Conservation (phyloP, 2,329 filamentous ascomycete species). For the Sclerotinia nivalis region DNA sequence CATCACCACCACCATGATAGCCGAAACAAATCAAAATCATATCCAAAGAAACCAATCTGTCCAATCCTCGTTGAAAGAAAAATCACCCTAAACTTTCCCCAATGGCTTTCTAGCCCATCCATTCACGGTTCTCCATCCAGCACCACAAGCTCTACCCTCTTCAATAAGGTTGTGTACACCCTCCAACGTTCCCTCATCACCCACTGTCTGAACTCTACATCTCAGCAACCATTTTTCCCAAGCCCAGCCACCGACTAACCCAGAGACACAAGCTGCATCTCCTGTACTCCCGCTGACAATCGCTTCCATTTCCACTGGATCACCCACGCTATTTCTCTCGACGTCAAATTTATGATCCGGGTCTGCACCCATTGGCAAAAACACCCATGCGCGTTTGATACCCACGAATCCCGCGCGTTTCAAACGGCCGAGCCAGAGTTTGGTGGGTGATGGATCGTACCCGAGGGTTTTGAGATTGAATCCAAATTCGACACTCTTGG, state of each 20-base stretch:
- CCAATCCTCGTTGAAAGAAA: background rate
- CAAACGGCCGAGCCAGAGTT: conserved; percentile 75
- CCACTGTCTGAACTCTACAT: conserved; percentile 81
- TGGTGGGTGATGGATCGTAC: conserved; percentile 84
- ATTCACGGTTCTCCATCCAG: conserved; percentile 61
- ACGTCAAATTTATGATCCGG: conserved; percentile 45
- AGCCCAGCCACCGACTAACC: conserved; percentile 80
- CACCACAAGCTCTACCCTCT: conserved; percentile 60
- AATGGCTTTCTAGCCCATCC: conserved; percentile 65
- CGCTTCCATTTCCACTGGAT: conserved; percentile 59
- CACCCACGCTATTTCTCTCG: conserved; percentile 44
- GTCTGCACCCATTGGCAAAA: conserved; percentile 75
- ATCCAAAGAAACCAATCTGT: background rate
- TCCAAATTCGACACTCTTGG: conserved; percentile 87
- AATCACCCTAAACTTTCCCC: conserved; percentile 7
- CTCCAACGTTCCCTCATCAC: conserved; percentile 62
- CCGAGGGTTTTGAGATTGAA: conserved; percentile 86
- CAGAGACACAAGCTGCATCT: conserved; percentile 72
- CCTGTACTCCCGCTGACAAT: conserved; percentile 68
- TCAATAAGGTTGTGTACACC: conserved; percentile 62
- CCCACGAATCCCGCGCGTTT: conserved; percentile 74
- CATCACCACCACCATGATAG: background rate
- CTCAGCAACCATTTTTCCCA: conserved; percentile 98
- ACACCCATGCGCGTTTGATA: conserved; percentile 83
- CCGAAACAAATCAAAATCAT: conserved; percentile 4